A percentile compares a stretch with the other conserved stretches of the same genome.
Evolutionary conservation across 2,329 filamentous ascomycete species (phyloP).

Genomic region (Phialophora expanda): DNA sequence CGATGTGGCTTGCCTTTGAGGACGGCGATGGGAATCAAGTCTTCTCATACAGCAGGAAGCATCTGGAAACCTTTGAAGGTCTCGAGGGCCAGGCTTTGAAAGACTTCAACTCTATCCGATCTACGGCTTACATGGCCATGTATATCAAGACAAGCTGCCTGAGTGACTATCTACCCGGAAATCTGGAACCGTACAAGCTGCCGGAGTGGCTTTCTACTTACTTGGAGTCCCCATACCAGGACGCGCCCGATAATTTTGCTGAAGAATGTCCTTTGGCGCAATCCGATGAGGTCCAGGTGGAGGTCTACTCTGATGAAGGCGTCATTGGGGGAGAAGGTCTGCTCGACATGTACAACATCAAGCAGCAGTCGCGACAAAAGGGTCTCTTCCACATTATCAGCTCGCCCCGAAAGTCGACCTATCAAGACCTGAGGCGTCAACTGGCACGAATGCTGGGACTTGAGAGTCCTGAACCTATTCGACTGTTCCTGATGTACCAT

Average conservation of each 20-base stretch:
- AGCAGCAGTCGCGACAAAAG: conserved; percentile 29
- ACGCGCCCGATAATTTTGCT: conserved; percentile 32
- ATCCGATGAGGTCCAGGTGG: conserved; percentile 45
- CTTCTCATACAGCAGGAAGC: conserved; percentile 61
- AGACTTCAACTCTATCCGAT: conserved; percentile 47
- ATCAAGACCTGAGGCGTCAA: conserved; percentile 29
- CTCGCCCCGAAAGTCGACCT: conserved; percentile 24
- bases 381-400: conserved; percentile 19
- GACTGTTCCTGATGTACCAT: conserved; percentile 35
- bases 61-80: conserved; percentile 59
- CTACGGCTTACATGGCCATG: conserved; percentile 59
- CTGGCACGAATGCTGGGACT: conserved; percentile 29
- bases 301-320: conserved; percentile 48
- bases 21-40: conserved; percentile 62
- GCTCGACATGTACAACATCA: conserved; percentile 52
- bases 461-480: conserved; percentile 25
- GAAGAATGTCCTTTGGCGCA: conserved; percentile 28
- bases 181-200: conserved; percentile 56
- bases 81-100: conserved; percentile 47
- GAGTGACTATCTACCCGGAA: conserved; percentile 49
- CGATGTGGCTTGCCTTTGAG: conserved; percentile 65
- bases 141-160: conserved; percentile 61
- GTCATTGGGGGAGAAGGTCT: conserved; percentile 47
- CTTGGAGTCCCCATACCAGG: conserved; percentile 40
- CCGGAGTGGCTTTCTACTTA: conserved; percentile 50